A percentile compares a stretch with the other conserved stretches of the same genome.
Conservation (phyloP, 345 rosid species). For the Salix suchowensis region DNA sequence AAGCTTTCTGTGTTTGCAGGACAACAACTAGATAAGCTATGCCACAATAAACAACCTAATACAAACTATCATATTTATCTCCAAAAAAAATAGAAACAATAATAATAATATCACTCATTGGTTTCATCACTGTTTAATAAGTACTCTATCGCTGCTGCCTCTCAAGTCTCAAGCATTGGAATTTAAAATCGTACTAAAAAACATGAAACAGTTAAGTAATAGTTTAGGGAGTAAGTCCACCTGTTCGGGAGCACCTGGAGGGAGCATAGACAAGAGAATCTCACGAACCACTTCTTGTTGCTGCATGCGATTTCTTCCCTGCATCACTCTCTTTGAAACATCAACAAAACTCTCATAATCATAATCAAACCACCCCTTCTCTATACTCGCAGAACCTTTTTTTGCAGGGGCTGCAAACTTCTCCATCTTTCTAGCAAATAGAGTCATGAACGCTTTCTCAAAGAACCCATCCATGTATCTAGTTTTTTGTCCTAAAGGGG, state of each 20-base stretch:
- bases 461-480: slow-evolving; percentile 69
- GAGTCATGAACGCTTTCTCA: slow-evolving; percentile 76
- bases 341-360: slow-evolving; percentile 84
- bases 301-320: slow-evolving; percentile 62
- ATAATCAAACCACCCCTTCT: slow-evolving; percentile 49
- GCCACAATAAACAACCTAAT: too few species aligned
- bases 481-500: slow-evolving; percentile 85
- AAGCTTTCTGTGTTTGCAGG: neutral
- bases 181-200: neutral
- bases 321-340: slow-evolving; percentile 79
- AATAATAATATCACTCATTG: neutral
- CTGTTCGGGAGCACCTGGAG: slow-evolving; percentile 93
- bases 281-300: slow-evolving; percentile 88
- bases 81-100: too few species aligned
- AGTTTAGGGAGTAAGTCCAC: slow-evolving; percentile 17
- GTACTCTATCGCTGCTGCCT: neutral
- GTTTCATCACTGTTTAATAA: neutral
- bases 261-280: slow-evolving; percentile 89
- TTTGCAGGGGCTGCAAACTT: slow-evolving; percentile 50
- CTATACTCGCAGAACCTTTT: slow-evolving; percentile 5
- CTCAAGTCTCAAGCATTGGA: neutral
- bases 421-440: slow-evolving; percentile 87
- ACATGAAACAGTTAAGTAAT: neutral
- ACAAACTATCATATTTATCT: too few species aligned
- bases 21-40: neutral